phyloP scores from a whole-genome alignment of 108 stramenopile genomes.

The Cyclotella cryptica region DNA sequence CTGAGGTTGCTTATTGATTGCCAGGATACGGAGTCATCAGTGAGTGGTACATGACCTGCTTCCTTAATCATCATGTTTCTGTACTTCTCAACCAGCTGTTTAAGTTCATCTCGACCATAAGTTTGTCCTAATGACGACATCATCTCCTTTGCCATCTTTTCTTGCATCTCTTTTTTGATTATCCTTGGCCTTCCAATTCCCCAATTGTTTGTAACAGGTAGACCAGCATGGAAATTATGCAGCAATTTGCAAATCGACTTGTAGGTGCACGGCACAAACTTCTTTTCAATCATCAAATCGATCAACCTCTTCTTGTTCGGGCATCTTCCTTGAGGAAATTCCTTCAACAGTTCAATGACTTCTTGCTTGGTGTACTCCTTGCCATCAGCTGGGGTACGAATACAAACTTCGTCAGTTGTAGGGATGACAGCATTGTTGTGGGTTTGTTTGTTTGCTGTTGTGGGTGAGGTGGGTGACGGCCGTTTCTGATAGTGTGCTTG shows the following conservation, averaged over 20 bases:
- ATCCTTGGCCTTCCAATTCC: background rate
- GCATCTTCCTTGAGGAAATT: too few species aligned
- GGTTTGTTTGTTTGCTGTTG: too few species aligned
- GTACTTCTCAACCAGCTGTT: background rate
- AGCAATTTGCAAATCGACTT: background rate
- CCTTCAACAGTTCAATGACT: background rate
- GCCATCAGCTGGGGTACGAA: conserved; percentile 4
- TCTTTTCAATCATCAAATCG: background rate
- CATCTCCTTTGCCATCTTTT: background rate
- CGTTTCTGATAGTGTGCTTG: too few species aligned
- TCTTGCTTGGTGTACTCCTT: background rate
- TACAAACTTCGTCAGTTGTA: too few species aligned
- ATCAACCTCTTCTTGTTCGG: background rate
- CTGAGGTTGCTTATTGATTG: conserved; percentile 12
- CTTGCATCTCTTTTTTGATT: background rate
- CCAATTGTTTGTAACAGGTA: background rate
- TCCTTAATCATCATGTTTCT: background rate
- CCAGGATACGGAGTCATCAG: background rate
- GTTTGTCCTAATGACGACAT: background rate
- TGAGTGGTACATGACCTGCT: background rate
- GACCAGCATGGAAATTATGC: background rate
- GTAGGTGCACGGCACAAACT: background rate
- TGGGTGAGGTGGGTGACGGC: too few species aligned
- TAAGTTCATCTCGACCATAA: conserved; percentile 8
- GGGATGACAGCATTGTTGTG: too few species aligned